Evolutionary conservation across 2,329 filamentous ascomycete genomes (phyloP), one percentile per base, ranked within the genome.

Genomic region (Alternaria atra): DNA sequence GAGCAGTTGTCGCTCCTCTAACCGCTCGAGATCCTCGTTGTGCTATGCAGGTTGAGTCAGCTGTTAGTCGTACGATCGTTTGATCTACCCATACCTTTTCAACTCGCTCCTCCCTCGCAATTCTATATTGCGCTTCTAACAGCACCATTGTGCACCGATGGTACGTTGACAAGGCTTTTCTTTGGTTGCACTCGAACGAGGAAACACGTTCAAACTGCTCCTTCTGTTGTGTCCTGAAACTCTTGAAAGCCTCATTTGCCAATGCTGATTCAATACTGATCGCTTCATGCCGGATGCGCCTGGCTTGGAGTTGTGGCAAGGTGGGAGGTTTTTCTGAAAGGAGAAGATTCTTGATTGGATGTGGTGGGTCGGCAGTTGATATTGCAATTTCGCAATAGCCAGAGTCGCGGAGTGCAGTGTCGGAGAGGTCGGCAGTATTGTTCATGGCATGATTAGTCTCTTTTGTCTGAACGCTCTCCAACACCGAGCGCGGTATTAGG

Each of bases 1-100:
- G 13, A 73, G 68, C 15, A 83, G 74, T 62, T 83, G 81, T 55
- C 74, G 77, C 63, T 83, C 81, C 63, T 83, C 81, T 9, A 82
- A 72, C n/a, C 75, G 72, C 30, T 80, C 76, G 6, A 83, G 70
- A 20, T 78, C 77, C 15, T 73, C 58, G 1, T 68, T 61, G 54
- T 84, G 81, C 71, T 80, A 60, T 29, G 23, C 30, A 40, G n/a
- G 46, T 62, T 75, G 32, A 73, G 73, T 61, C 67, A 65, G 50
- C 20, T 61, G 52, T 17, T 27, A 51, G 17, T 58, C 13, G 27
- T 34, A 50, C 50, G n/a, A 23, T 20, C n/a, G 9, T 29, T 25
- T 23, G 6, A 30, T 34, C 27, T 42, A 29, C 8, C 64, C 73
- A 44, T 68, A 77, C 76, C 62, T 77, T 68, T 66, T 73, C 66